These are phyloP conservation scores for Pythium oligandrum DNA, from an alignment of 352 stramenopile genomes.

Conservation along the genomic window DNA sequence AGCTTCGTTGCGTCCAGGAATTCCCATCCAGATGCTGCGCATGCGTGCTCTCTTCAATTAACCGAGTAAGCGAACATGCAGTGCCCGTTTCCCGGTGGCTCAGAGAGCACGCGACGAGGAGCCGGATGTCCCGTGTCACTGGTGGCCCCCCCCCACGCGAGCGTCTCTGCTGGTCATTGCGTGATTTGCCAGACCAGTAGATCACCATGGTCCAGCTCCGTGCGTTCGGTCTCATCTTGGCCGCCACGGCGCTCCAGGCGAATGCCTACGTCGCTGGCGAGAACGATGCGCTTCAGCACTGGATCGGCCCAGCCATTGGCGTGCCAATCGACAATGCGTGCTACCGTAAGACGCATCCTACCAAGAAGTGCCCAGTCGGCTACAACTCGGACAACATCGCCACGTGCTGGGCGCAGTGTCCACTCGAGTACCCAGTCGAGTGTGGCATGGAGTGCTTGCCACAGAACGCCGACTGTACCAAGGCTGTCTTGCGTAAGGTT, in stretches of 20 bases:
- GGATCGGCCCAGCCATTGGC: constrained; percentile 15
- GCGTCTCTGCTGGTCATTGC: too few species aligned
- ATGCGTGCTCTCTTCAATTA: too few species aligned
- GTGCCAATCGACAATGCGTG: constrained; percentile 16
- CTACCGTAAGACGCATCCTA: constrained; percentile 30
- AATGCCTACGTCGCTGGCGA: not conserved
- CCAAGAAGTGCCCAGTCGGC: constrained; percentile 28
- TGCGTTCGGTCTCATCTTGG: too few species aligned
- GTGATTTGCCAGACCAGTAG: too few species aligned
- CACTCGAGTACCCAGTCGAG: constrained; percentile 45
- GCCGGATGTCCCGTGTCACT: too few species aligned
- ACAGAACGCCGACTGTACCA: constrained; percentile 27
- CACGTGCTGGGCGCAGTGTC: constrained; percentile 56
- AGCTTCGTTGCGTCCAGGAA: too few species aligned
- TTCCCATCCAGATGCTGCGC: too few species aligned
- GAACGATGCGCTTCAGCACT: constrained; percentile 7
- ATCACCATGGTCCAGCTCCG: not conserved
- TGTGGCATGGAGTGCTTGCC: constrained; percentile 56
- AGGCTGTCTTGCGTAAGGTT: not conserved
- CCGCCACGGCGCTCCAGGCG: not conserved
- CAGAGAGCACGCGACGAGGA: too few species aligned
- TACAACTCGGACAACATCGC: constrained; percentile 44
- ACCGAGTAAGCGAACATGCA: too few species aligned
- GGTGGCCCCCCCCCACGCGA: too few species aligned
- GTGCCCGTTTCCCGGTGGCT: too few species aligned